Evolutionary conservation across 2,329 filamentous ascomycete species (phyloP).

Genomic region (Septoria petroselini): DNA sequence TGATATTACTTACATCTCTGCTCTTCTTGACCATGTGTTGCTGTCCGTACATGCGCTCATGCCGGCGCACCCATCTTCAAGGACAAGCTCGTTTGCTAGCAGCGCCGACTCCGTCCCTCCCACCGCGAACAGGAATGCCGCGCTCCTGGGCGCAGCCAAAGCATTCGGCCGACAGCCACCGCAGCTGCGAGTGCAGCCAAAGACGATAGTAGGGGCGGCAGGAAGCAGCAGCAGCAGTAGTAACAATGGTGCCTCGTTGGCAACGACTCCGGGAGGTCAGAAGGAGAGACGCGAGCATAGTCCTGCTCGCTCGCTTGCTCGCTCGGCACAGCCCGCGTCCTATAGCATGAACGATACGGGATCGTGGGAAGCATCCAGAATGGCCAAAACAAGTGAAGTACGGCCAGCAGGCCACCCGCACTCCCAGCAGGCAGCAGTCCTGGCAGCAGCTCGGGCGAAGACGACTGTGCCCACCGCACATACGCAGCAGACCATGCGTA

Average conservation of each 20-base stretch:
- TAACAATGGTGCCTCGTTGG: slow-evolving; percentile 28
- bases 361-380: neutral
- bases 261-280: slow-evolving; percentile 41
- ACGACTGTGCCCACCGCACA: slow-evolving; percentile 14
- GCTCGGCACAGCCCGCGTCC: slow-evolving; percentile 16
- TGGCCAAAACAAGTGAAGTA: neutral
- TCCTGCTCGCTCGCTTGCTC: slow-evolving; percentile 18
- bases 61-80: slow-evolving; percentile 22
- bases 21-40: slow-evolving; percentile 1
- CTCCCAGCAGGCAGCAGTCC: slow-evolving; percentile 32
- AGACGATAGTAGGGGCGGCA: slow-evolving; percentile 3
- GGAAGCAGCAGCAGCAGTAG: slow-evolving; percentile 2
- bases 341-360: neutral
- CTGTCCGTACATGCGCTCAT: slow-evolving; percentile 23
- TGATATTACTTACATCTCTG: too few relatives aligned
- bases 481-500: slow-evolving; percentile 1
- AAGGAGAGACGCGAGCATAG: slow-evolving; percentile 22
- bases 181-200: slow-evolving; percentile 14
- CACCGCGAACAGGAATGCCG: slow-evolving; percentile 39
- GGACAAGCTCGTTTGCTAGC: slow-evolving; percentile 29
- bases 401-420: slow-evolving; percentile 17
- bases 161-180: slow-evolving; percentile 48
- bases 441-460: slow-evolving; percentile 30
- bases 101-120: slow-evolving; percentile 19
- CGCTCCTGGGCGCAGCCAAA: slow-evolving; percentile 48